Percentiles rank a stretch among this genome's conserved stretches.
Conservation (phyloP, 306 rosid genomes). For the Heteromeles arbutifolia region DNA sequence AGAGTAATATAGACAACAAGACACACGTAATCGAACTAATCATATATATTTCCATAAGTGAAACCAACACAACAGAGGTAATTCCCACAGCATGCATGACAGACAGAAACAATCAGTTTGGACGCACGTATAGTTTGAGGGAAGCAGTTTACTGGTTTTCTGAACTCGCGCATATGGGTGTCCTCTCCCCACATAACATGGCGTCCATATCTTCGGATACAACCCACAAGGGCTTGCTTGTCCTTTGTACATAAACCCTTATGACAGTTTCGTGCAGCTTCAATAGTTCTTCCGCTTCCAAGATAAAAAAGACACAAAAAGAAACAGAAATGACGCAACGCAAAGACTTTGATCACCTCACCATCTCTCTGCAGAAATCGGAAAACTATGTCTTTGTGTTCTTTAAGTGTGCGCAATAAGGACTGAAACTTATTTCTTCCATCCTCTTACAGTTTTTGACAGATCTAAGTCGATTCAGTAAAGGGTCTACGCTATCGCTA, state of each 20-base stretch:
- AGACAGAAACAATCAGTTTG: conserved; percentile 27
- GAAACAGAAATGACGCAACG: background rate
- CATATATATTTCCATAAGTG: conserved; percentile 27
- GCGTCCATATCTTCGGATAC: no score
- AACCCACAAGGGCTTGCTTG: no score
- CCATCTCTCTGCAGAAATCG: no score
- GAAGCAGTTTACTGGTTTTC: background rate
- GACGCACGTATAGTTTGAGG: conserved; percentile 14
- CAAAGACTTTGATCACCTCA: background rate
- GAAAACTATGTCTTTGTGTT: no score
- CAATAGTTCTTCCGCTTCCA: no score
- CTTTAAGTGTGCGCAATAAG: no score
- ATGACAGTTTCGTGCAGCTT: no score
- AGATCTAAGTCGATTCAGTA: background rate
- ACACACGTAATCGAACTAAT: conserved; percentile 20
- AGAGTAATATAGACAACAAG: conserved; percentile 26
- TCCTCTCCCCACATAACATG: no score
- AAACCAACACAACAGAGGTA: conserved; percentile 10
- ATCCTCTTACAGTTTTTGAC: background rate
- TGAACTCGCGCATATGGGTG: no score
- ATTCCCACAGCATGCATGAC: conserved; percentile 28
- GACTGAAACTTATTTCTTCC: background rate
- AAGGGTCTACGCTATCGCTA: no score
- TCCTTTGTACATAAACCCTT: no score
- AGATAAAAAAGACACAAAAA: background rate